Evolutionary conservation across 805 yeast species (phyloP).

Genomic region (Vanderwaltozyma polyspora): DNA sequence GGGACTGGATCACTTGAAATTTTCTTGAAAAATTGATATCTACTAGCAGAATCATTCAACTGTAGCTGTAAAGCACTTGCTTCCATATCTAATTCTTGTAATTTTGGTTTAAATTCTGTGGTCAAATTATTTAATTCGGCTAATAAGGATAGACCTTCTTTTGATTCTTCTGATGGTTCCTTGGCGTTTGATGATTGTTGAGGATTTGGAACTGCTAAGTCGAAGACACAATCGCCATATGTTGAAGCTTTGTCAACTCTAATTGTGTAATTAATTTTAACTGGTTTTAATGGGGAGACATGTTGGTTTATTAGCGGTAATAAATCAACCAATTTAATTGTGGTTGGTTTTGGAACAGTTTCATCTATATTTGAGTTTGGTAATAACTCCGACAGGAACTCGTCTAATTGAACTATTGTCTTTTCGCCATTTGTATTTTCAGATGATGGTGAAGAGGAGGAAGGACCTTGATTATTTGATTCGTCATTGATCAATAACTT

Average conservation of each 20-base stretch:
- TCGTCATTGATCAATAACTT: slow-evolving; percentile 33
- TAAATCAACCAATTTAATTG: slow-evolving; percentile 41
- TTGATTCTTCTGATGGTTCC: slow-evolving; percentile 18
- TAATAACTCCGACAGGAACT: slow-evolving; percentile 34
- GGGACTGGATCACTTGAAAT: slow-evolving; percentile 67
- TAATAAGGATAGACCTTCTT: slow-evolving; percentile 21
- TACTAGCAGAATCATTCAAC: slow-evolving; percentile 43
- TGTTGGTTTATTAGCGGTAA: slow-evolving; percentile 36
- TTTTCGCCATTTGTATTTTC: slow-evolving; percentile 35
- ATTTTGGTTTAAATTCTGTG: slow-evolving; percentile 28
- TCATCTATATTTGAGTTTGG: slow-evolving; percentile 4
- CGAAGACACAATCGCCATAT: slow-evolving; percentile 69
- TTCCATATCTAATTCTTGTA: slow-evolving; percentile 34
- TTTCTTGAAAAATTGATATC: slow-evolving; percentile 68
- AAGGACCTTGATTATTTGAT: slow-evolving; percentile 4
- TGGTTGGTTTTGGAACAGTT: slow-evolving; percentile 4
- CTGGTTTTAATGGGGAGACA: slow-evolving; percentile 68
- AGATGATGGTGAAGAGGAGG: slow-evolving; percentile 4
- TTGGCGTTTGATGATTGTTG: slow-evolving; percentile 20
- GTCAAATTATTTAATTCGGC: slow-evolving; percentile 22
- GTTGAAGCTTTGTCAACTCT: slow-evolving; percentile 69
- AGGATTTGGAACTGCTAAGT: slow-evolving; percentile 49
- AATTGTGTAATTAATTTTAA: slow-evolving; percentile 61
- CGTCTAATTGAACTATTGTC: slow-evolving; percentile 42
- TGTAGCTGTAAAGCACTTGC: slow-evolving; percentile 37